These are phyloP conservation scores for Pseudogymnoascus sp. DNA, from an alignment of 2,329 filamentous ascomycete genomes.

Conservation along the genomic window DNA sequence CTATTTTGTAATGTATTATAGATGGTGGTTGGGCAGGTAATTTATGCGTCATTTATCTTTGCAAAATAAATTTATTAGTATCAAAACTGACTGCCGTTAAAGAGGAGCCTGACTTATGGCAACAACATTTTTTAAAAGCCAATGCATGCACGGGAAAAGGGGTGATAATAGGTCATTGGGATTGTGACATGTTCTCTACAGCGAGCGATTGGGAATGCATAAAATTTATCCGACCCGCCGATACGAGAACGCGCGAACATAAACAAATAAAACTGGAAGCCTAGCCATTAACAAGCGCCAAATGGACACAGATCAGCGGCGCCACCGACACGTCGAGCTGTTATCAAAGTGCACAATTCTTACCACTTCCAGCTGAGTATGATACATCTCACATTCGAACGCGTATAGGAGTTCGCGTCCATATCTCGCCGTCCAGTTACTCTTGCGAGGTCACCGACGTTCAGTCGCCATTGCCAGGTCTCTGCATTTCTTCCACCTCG, in stretches of 20 bases:
- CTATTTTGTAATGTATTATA: too few species aligned
- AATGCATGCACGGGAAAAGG: conserved; percentile 1
- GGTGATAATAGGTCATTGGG: neutral
- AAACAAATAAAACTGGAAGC: neutral
- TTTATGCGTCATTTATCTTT: neutral
- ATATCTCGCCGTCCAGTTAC: neutral
- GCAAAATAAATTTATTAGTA: neutral
- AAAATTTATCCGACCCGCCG: neutral
- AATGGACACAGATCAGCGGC: neutral
- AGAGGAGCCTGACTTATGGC: neutral
- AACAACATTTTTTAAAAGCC: neutral
- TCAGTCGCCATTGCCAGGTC: neutral
- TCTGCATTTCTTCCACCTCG: neutral
- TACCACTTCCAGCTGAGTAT: neutral
- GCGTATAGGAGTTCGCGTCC: conserved; percentile 6
- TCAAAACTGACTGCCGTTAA: neutral
- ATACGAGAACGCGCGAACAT: neutral
- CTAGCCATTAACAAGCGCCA: neutral
- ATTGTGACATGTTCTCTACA: neutral
- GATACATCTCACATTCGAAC: conserved; percentile 1
- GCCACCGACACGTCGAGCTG: neutral
- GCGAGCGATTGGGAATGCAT: neutral
- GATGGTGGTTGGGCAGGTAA: neutral
- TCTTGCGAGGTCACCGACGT: neutral
- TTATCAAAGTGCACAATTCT: conserved; percentile 7